Conservation (phyloP, 2,329 filamentous ascomycete species). For the Verticillium nonalfalfae region DNA sequence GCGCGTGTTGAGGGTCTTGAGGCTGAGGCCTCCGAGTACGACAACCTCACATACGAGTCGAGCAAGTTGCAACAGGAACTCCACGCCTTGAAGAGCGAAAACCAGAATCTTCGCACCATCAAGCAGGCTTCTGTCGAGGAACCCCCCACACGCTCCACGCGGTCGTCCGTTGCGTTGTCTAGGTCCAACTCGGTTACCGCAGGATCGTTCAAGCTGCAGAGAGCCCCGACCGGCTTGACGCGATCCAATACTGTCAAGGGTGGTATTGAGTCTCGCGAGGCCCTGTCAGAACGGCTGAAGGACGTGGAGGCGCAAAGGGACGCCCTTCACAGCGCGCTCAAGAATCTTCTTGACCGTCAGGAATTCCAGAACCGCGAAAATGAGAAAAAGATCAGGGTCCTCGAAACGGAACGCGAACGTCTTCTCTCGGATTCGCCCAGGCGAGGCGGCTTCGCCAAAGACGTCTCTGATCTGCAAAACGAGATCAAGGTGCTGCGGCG, state of each 20-base stretch:
- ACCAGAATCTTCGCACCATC: conserved; percentile 48
- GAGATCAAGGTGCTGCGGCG: conserved; percentile 81
- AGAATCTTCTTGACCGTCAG: conserved; percentile 78
- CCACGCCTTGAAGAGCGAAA: conserved; percentile 61
- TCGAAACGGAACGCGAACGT: conserved; percentile 74
- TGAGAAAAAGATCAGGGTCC: conserved; percentile 67
- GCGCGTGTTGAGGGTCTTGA: conserved; percentile 75
- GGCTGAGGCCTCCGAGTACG: conserved; percentile 63
- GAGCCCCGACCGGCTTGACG: conserved; percentile 36
- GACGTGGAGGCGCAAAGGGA: conserved; percentile 93
- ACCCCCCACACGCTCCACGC: conserved; percentile 3
- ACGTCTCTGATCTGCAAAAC: conserved; percentile 71
- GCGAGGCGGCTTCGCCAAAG: conserved; percentile 74
- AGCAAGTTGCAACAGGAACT: conserved; percentile 85
- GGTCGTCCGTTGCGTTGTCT: conserved; percentile 42
- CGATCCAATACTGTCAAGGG: conserved; percentile 54
- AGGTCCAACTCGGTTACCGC: conserved; percentile 64
- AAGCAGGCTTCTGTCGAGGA: conserved; percentile 14
- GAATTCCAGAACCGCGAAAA: conserved; percentile 80
- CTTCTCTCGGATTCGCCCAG: conserved; percentile 64
- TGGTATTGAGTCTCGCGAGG: conserved; percentile 53
- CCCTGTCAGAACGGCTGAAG: conserved; percentile 73
- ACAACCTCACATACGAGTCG: conserved; percentile 71
- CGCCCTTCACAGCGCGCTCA: conserved; percentile 81
- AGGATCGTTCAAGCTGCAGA: conserved; percentile 33